phyloP scores from a whole-genome alignment of 2,329 filamentous ascomycete species.

The Drechslerella stenobrocha region DNA sequence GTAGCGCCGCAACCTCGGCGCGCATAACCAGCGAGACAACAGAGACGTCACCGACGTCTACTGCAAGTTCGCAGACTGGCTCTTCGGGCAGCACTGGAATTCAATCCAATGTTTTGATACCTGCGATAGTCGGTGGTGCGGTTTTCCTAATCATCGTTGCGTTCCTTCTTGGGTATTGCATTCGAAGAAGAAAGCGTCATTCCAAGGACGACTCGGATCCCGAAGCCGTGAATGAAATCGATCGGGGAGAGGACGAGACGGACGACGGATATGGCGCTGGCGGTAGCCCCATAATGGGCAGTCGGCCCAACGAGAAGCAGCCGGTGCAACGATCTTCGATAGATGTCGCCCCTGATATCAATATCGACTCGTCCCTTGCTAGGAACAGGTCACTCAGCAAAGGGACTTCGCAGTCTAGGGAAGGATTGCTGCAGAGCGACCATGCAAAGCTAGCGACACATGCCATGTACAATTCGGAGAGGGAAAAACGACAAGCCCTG shows the following conservation, averaged over 20 bases:
- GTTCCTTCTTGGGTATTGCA: constrained; percentile 44
- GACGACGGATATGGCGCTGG: constrained; percentile 3
- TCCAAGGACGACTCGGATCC: constrained; percentile 14
- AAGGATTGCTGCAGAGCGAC: constrained; percentile 37
- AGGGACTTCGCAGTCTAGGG: constrained; percentile 44
- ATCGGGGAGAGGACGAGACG: constrained; percentile 14
- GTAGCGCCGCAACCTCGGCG: constrained; percentile 10
- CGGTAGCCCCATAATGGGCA: constrained; percentile 5
- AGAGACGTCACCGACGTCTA: constrained; percentile 3
- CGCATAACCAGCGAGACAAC: constrained; percentile 7
- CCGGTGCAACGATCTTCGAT: constrained; percentile 13
- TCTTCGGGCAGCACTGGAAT: constrained; percentile 12
- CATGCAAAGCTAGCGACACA: constrained; percentile 19
- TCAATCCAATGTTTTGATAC: constrained; percentile 23
- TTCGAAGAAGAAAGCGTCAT: constrained; percentile 25
- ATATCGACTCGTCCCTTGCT: constrained; percentile 33
- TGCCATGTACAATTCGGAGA: constrained; percentile 19
- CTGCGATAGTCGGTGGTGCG: constrained; percentile 37
- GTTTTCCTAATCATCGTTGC: constrained; percentile 39
- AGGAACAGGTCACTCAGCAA: constrained; percentile 39
- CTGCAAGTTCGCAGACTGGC: constrained; percentile 1
- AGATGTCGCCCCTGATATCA: constrained; percentile 28
- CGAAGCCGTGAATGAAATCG: constrained; percentile 36
- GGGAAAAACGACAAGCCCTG: constrained; percentile 35
- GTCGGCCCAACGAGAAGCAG: constrained; percentile 20